Base-by-base conservation (phyloP, 2,329 filamentous ascomycete species). In the Leptodontidium sp. region DNA sequence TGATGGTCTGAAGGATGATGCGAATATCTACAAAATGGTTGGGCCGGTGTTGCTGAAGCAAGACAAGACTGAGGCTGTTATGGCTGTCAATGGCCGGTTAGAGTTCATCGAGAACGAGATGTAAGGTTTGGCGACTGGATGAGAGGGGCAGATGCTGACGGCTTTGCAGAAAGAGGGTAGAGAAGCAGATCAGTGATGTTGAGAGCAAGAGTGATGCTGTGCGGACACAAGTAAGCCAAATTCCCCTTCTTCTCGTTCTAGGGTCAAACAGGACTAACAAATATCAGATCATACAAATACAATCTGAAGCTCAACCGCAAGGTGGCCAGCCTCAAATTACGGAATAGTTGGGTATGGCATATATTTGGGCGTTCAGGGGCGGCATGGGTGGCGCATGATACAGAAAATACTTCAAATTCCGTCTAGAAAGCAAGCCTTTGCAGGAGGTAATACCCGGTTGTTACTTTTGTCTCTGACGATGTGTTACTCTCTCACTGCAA, bases 51-150 rank as follows among this genome's bases (percentile, higher is more conserved):
- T 99, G 47, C 81, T 99, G 77, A 98, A 98, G 85, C 96, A 99
- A 81, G 96, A 98, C 68, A 94, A 93, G 80, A 83, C 88, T 1
- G 96, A 99, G 79, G 96, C 96, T 0, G 90, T 94, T 73, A 91
- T 93, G 84, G 94, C 94, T 0, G 96, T 99, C 21, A 93, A 97
- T 75, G 93, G 93, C 24, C 89, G 96, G 29, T 81, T 99, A 62
- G 94, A 97, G 73, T 98, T 95, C 78, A 99, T 99, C 73, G 87
- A 90, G 73, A 93, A 95, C 77, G 95, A 99, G 79, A 96, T 98
- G 94, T 97, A 79, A 80, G 90, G 79, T 17, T 63, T n/a, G 29
- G 38, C 17, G 15, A 21, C 24, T 7, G 14, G 3, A 17, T 21
- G 14, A 17, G 21, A 24, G 6, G 38, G 29, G 43, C 3, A n/a